Base-by-base conservation (phyloP, 2,329 filamentous ascomycete species). In the Diaporthe eres region DNA sequence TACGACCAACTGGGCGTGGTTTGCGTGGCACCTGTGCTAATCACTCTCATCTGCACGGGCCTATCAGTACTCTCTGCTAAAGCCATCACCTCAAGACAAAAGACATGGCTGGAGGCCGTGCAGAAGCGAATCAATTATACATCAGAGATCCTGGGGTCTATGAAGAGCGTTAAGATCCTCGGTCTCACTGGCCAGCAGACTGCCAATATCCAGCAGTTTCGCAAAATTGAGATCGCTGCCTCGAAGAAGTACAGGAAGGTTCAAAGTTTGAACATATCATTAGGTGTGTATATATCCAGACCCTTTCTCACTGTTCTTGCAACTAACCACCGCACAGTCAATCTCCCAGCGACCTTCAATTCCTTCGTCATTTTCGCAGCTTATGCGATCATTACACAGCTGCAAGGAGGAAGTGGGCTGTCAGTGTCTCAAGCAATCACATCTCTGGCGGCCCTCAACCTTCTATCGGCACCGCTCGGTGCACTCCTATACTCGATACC, bases 141-240 rank as follows among this genome's bases (percentile, higher is more conserved):
- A 0, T 83, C 86, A 8, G 84, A 84, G 6, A 86, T 88, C 77
- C 81, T 90, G 0, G 84, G 84, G 5, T 86, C 85, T 25, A 89
- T 90, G 82, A 89, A 88, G 77, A 86, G 85, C 25, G 83, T 90
- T 74, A 90, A 89, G 77, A 85, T 90, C 72, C 83, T 86, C 0
- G 88, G 88, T 0, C 78, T 90, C 12, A 85, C 84, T 47, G 80
- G 85, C 17, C 83, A 83, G 4, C 87, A 78, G 82, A 81, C 80
- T 61, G 67, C 72, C 0, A 75, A 78, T 13, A 78, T 82, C 13
- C 75, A 78, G 28, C 72, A 74, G 6, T 44, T 81, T 19, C 77
- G 81, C 10, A 74, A 57, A 4, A 47, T 15, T 15, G 81, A 82
- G 49, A 67, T 82, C 6, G 71, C 74, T 74, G 77, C 37, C 17